phyloP scores from a whole-genome alignment of 1,139 yeast genomes.

The Saccharomyces hybrid region DNA sequence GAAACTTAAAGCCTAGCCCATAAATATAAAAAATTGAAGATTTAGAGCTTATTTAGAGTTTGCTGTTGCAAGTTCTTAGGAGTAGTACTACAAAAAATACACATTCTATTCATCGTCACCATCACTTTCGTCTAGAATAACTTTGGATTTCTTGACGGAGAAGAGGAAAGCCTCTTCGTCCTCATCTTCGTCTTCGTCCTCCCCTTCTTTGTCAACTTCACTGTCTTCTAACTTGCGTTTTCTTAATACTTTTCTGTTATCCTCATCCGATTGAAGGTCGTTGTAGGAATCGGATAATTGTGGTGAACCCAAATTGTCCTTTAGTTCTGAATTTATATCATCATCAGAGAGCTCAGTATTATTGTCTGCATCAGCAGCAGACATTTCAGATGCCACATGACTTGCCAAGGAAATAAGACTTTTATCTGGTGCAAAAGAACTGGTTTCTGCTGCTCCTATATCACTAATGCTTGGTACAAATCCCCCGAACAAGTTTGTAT shows the following conservation, averaged over 20 bases:
- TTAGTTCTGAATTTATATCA: neutral
- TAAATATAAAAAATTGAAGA: too few relatives aligned
- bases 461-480: slow-evolving; percentile 18
- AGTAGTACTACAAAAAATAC: neutral
- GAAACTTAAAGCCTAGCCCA: neutral
- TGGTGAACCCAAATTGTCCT: neutral
- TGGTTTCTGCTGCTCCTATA: slow-evolving; percentile 8
- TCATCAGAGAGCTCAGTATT: slow-evolving; percentile 7
- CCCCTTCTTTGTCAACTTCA: neutral
- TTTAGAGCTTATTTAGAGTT: too few relatives aligned
- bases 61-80: neutral
- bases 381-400: neutral
- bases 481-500: slow-evolving; percentile 26
- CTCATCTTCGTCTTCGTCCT: slow-evolving; percentile 4
- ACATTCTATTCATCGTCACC: neutral
- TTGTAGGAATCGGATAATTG: neutral
- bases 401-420: slow-evolving; percentile 11
- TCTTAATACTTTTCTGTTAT: neutral
- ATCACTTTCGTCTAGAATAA: slow-evolving; percentile 3
- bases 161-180: slow-evolving; percentile 4
- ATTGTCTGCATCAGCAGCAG: slow-evolving; percentile 8
- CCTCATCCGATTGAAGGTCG: neutral
- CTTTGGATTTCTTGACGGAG: slow-evolving; percentile 4
- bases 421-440: slow-evolving; percentile 10
- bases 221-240: neutral